Conservation (phyloP, 2,329 filamentous ascomycete genomes). For the Neofusicoccum umdonicola region DNA sequence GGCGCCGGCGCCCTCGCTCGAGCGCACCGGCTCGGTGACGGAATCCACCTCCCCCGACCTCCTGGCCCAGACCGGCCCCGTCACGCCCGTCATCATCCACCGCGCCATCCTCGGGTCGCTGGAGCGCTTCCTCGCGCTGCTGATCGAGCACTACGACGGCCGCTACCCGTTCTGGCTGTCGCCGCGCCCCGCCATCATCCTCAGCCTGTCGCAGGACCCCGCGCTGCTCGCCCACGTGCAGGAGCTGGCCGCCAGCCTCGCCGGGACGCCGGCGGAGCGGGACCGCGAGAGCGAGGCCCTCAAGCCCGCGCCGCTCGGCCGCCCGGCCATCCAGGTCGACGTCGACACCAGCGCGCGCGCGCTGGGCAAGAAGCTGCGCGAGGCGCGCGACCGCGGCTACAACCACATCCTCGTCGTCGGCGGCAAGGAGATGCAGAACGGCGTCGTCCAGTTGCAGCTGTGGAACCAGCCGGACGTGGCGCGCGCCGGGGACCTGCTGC, state of each 20-base stretch:
- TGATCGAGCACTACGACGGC: conserved; percentile 80
- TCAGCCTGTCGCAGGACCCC: conserved; percentile 64
- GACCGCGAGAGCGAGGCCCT: conserved; percentile 28
- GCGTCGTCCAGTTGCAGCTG: background rate
- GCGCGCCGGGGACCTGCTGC: background rate
- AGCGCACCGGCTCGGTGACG: conserved; percentile 30
- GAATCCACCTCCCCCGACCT: background rate
- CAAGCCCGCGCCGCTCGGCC: conserved; percentile 51
- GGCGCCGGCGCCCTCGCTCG: conserved; percentile 63
- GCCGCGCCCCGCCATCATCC: conserved; percentile 71
- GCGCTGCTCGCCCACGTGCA: conserved; percentile 51
- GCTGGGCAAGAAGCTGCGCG: conserved; percentile 66
- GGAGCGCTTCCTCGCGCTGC: conserved; percentile 77
- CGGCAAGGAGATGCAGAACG: conserved; percentile 27
- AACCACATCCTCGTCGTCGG: conserved; percentile 73
- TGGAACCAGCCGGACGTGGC: conserved; percentile 9
- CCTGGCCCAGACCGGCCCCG: conserved; percentile 50
- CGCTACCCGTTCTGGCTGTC: conserved; percentile 88
- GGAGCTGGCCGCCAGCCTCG: conserved; percentile 36
- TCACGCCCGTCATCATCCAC: conserved; percentile 73
- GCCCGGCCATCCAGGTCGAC: conserved; percentile 61
- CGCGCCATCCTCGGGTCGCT: conserved; percentile 81
- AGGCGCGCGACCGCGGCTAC: conserved; percentile 71
- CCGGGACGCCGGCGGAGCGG: conserved; percentile 25
- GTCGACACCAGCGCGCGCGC: conserved; percentile 63